Base-by-base conservation (phyloP, 78 protist genomes). In the Pelomyxa schiedti region DNA sequence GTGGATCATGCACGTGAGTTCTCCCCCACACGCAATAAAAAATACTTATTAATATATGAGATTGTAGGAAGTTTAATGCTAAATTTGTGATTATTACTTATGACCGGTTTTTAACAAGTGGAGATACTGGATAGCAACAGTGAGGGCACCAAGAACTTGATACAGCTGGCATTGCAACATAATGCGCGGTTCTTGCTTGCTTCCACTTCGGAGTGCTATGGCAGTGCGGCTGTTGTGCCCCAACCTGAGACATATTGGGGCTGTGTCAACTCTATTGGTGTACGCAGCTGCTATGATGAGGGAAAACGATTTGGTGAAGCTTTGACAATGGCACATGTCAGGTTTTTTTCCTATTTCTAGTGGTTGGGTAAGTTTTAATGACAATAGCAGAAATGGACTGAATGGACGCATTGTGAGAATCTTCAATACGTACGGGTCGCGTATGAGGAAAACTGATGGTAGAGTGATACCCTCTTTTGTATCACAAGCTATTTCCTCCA, bases 341-440 rank as follows among this genome's bases (percentile, higher is more conserved):
- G n/a, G n/a, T n/a, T n/a, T n/a, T n/a, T n/a, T n/a, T n/a, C n/a
- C n/a, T n/a, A n/a, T n/a, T n/a, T n/a, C n/a, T 35, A 88, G 81
- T 0, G 96, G 90, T 79, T 88, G 93, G n/a, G n/a, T n/a, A n/a
- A n/a, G n/a, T n/a, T n/a, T n/a, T n/a, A n/a, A n/a, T n/a, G n/a
- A n/a, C n/a, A n/a, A n/a, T n/a, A n/a, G n/a, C n/a, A n/a, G n/a
- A n/a, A n/a, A n/a, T n/a, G n/a, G n/a, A n/a, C n/a, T n/a, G n/a
- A n/a, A n/a, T n/a, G n/a, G n/a, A n/a, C n/a, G n/a, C n/a, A 86
- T 92, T 2, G 90, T 74, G 28, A 87, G 96, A 30, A 90, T 92
- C 66, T 92, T 92, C 72, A 92, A 92, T 75, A n/a, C n/a, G n/a
- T n/a, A n/a, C n/a, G 94, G 96, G 5, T 94, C 96, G 26, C 52